phyloP scores from a whole-genome alignment of 805 yeast genomes.

The Grigorovia transvaalensis region DNA sequence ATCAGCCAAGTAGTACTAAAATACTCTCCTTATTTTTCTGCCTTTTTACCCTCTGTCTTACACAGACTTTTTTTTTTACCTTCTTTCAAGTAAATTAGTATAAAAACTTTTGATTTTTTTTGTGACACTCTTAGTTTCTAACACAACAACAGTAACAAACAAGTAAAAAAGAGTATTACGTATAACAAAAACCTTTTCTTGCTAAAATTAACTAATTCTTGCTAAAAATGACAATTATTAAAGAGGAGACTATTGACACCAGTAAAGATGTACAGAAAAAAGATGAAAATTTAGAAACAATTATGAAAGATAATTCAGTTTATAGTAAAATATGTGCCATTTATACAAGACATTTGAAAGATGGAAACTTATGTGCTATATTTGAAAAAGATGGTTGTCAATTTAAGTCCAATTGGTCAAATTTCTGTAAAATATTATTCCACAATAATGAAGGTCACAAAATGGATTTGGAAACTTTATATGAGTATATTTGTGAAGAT shows the following conservation, averaged over 20 bases:
- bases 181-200: not conserved
- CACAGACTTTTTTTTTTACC: too few species aligned
- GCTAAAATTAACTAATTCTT: not conserved
- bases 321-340: constrained; percentile 32
- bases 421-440: constrained; percentile 7
- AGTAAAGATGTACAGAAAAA: not conserved
- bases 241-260: not conserved
- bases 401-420: constrained; percentile 24
- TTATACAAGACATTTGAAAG: constrained; percentile 25
- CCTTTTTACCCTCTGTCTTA: not conserved
- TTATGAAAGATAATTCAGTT: constrained; percentile 24
- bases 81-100: not conserved
- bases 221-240: not conserved
- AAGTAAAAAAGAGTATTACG: too few species aligned
- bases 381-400: constrained; percentile 28
- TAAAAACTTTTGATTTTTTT: too few species aligned
- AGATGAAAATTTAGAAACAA: not conserved
- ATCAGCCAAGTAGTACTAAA: too few species aligned
- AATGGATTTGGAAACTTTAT: constrained; percentile 4
- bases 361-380: constrained; percentile 15
- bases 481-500: constrained; percentile 13
- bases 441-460: constrained; percentile 6
- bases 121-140: not conserved
- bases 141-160: too few species aligned
- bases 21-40: too few species aligned